phyloP scores from a whole-genome alignment of 2,329 filamentous ascomycete species.

The Cladophialophora exuberans region DNA sequence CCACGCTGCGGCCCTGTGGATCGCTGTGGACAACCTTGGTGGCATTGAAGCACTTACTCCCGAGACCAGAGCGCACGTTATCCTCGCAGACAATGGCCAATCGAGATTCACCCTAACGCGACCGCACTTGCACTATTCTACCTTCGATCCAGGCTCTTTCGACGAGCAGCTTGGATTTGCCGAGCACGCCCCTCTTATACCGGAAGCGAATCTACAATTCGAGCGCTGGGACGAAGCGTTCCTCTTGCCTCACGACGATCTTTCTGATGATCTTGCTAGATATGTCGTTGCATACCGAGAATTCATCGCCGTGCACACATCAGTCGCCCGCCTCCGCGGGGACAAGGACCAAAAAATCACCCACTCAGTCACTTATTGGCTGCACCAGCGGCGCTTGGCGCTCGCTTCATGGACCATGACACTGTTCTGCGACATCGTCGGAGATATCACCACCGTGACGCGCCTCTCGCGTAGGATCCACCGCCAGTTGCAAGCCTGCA shows the following conservation, averaged over 20 bases:
- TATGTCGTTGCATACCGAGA: conserved; percentile 15
- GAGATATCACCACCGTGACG: conserved; percentile 6
- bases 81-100: conserved; percentile 7
- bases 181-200: not conserved
- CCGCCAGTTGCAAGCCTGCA: conserved; percentile 14
- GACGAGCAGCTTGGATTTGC: conserved; percentile 1
- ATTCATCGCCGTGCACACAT: conserved; percentile 10
- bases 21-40: conserved; percentile 11
- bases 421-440: conserved; percentile 13
- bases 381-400: conserved; percentile 6
- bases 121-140: conserved; percentile 2
- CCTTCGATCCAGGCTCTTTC: conserved; percentile 13
- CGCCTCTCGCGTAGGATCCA: conserved; percentile 11
- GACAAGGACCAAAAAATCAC: not conserved
- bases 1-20: conserved; percentile 1
- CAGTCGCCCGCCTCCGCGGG: not conserved
- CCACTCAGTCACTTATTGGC: conserved; percentile 6
- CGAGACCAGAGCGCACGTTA: not conserved
- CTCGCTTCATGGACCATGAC: conserved; percentile 16
- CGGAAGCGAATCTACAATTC: conserved; percentile 3
- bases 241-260: conserved; percentile 13
- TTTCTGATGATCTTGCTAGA: conserved; percentile 5
- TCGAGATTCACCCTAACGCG: conserved; percentile 9
- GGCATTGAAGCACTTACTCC: conserved; percentile 2
- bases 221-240: conserved; percentile 17